These are phyloP conservation scores for Musa itinerans DNA, from an alignment of 176 grass and related monocot species.

Conservation along the genomic window DNA sequence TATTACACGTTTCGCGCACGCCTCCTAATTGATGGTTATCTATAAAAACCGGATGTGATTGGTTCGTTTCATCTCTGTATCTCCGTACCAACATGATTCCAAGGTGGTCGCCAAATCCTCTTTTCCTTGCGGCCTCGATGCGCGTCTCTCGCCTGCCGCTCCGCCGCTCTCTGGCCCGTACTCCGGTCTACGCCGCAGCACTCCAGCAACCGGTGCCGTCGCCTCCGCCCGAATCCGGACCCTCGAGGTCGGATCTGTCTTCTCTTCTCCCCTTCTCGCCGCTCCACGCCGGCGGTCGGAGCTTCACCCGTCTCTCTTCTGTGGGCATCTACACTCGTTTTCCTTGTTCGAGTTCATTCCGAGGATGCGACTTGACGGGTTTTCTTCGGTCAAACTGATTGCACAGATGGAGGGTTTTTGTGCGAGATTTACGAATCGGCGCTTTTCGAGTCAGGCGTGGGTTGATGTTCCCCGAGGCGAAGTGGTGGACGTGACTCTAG, in stretches of 20 bases:
- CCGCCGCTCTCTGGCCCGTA: not conserved
- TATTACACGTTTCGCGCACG: too few relatives aligned
- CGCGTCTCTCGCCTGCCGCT: not conserved
- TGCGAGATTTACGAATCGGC: slow-evolving; percentile 11
- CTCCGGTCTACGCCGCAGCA: too few relatives aligned
- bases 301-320: not conserved
- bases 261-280: slow-evolving; percentile 1
- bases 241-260: not conserved
- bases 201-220: not conserved
- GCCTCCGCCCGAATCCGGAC: not conserved
- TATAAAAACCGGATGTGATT: too few relatives aligned
- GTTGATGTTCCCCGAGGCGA: slow-evolving; percentile 3
- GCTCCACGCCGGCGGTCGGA: not conserved
- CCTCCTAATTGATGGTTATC: too few relatives aligned
- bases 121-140: not conserved
- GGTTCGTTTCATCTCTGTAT: too few relatives aligned
- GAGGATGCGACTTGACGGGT: not conserved
- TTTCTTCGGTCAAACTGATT: not conserved
- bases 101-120: not conserved
- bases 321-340: slow-evolving; percentile 3
- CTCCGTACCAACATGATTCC: too few relatives aligned
- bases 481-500: slow-evolving; percentile 73
- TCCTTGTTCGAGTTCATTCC: not conserved
- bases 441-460: slow-evolving; percentile 30
- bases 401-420: not conserved